Evolutionary conservation across 2,329 filamentous ascomycete species (phyloP).

Genomic region (Chrysoporthe austroafricana): DNA sequence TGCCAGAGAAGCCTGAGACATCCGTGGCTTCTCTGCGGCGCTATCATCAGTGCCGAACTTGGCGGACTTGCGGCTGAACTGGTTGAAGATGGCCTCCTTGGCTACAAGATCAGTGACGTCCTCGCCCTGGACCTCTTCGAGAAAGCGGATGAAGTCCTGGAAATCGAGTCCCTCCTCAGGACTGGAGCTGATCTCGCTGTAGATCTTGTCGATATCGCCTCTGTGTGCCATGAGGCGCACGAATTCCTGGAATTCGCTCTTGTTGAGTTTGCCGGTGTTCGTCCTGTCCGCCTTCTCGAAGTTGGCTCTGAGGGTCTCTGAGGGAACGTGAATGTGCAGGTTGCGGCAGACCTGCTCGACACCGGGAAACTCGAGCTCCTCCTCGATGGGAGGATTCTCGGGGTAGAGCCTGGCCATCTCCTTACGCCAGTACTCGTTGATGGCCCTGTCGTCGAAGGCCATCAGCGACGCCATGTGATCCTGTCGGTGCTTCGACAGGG

Average conservation of each 20-base stretch:
- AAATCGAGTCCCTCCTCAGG: conserved; percentile 68
- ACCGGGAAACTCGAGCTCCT: conserved; percentile 75
- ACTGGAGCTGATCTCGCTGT: conserved; percentile 63
- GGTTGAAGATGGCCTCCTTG: conserved; percentile 76
- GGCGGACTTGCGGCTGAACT: conserved; percentile 57
- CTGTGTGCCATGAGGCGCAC: conserved; percentile 82
- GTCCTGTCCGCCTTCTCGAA: conserved; percentile 75
- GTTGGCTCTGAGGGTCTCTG: conserved; percentile 70
- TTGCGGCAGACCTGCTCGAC: conserved; percentile 85
- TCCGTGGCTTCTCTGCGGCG: conserved; percentile 56
- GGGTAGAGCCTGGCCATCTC: conserved; percentile 75
- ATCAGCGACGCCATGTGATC: conserved; percentile 89
- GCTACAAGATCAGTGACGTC: conserved; percentile 68
- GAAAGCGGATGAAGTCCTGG: conserved; percentile 75
- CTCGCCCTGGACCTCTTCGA: conserved; percentile 75
- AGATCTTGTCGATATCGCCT: conserved; percentile 78
- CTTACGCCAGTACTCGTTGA: conserved; percentile 82
- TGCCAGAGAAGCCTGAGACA: conserved; percentile 80
- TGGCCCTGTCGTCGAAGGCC: conserved; percentile 80
- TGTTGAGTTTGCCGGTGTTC: conserved; percentile 70
- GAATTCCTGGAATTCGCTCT: conserved; percentile 81
- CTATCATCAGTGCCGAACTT: conserved; percentile 37
- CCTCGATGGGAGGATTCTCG: conserved; percentile 56
- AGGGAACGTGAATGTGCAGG: conserved; percentile 88
- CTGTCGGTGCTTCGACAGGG: conserved; percentile 83